Percentiles rank a stretch among this genome's conserved stretches.
Conservation (phyloP, 1,284 basidiomycete genomes). For the Ceratobasidium papillatum region DNA sequence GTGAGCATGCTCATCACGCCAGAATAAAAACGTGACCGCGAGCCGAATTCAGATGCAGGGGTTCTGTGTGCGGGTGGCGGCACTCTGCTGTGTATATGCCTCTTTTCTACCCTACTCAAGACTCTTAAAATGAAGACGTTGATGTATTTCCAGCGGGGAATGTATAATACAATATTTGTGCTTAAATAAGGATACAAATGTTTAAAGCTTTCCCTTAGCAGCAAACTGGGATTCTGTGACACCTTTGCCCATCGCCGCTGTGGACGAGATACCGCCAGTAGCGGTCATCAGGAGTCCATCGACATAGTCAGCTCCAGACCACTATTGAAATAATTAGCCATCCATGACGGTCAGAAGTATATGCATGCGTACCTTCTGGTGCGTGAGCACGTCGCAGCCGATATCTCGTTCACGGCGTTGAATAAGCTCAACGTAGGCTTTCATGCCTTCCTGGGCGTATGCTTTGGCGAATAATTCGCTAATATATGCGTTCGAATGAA, state of each 20-base stretch:
- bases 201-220: slow-evolving; percentile 36
- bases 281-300: slow-evolving; percentile 94
- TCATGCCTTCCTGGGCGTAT: slow-evolving; percentile 83
- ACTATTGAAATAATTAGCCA: slow-evolving; percentile 59
- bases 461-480: slow-evolving; percentile 90
- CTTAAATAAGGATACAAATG: background rate
- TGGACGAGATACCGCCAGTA: slow-evolving; percentile 94
- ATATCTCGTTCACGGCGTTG: slow-evolving; percentile 54
- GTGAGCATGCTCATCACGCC: background rate
- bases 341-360: slow-evolving; percentile 38
- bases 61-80: no score
- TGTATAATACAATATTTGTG: slow-evolving; percentile 23
- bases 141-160: background rate
- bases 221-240: slow-evolving; percentile 90
- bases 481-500: slow-evolving; percentile 98
- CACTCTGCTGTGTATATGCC: no score
- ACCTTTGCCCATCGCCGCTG: slow-evolving; percentile 93
- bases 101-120: no score
- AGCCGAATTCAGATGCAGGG: no score
- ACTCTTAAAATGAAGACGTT: background rate
- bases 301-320: slow-evolving; percentile 94
- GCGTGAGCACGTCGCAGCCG: slow-evolving; percentile 57
- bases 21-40: background rate
- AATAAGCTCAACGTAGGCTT: slow-evolving; percentile 65
- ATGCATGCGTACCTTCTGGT: slow-evolving; percentile 55